Conservation (phyloP, 2,329 filamentous ascomycete genomes). For the Sphaerulina populicola region DNA sequence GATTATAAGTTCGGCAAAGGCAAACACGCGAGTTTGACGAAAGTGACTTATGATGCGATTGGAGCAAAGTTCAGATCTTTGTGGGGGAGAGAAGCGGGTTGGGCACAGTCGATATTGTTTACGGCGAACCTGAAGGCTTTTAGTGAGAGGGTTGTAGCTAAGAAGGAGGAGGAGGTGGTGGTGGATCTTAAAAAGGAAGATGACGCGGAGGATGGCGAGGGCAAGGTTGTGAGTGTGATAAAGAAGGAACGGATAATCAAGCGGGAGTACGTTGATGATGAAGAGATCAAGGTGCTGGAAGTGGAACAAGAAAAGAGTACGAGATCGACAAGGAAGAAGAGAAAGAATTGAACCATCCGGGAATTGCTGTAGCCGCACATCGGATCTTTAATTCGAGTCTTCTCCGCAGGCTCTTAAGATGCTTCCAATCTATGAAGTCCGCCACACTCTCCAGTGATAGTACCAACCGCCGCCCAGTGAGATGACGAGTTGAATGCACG, state of each 20-base stretch:
- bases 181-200: slow-evolving; percentile 31
- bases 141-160: slow-evolving; percentile 53
- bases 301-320: slow-evolving; percentile 33
- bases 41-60: slow-evolving; percentile 79
- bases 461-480: too few relatives aligned
- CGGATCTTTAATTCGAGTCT: too few relatives aligned
- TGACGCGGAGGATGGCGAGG: slow-evolving; percentile 23
- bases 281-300: slow-evolving; percentile 35
- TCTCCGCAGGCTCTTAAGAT: too few relatives aligned
- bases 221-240: slow-evolving; percentile 25
- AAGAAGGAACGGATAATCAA: slow-evolving; percentile 34
- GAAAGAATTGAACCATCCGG: slow-evolving; percentile 19
- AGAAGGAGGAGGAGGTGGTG: slow-evolving; percentile 33
- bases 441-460: too few relatives aligned
- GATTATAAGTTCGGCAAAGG: slow-evolving; percentile 87
- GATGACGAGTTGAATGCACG: too few relatives aligned
- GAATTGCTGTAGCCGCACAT: too few relatives aligned
- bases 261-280: slow-evolving; percentile 34
- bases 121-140: slow-evolving; percentile 86
- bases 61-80: slow-evolving; percentile 80
- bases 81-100: slow-evolving; percentile 91
- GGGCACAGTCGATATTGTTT: slow-evolving; percentile 95
- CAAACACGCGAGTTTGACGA: slow-evolving; percentile 77
- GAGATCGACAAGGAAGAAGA: slow-evolving; percentile 32
- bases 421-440: too few relatives aligned